Base-by-base conservation (phyloP, 2,329 filamentous ascomycete genomes). In the Aspergillus novoparasiticus region DNA sequence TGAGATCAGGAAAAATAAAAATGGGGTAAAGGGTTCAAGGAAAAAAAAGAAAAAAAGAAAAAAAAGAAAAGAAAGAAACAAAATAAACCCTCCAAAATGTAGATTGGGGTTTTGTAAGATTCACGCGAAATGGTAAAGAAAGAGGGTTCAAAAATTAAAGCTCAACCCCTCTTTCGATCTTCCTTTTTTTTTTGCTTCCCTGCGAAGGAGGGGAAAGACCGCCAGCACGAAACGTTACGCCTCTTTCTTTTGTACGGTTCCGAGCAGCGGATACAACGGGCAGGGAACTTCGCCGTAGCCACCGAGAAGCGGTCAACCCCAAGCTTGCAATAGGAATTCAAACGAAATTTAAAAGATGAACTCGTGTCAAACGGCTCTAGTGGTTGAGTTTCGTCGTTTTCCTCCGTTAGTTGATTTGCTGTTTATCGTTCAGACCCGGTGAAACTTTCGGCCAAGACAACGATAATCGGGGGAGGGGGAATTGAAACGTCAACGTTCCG, bases 1-100 rank as follows among this genome's bases (percentile, higher is more conserved):
- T 66, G 62, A 53, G 64, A 61, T 60, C 36, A 64, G 61, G 66
- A 64, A 56, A 63, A 54, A 55, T 6, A 8, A n/a, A n/a, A n/a
- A n/a, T 28, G 60, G 63, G 60, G 54, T 1, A 28, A 36, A 36
- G 34, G 5, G 21, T 32, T 53, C n/a, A 34, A 32, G 19, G 2
- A 8, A 19, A 55, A 23, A 39, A 39, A 23, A n/a, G n/a, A n/a
- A n/a, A 39, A n/a, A 8, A 32, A 32, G 6, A 16, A 19, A 39
- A 36, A 39, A 28, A 28, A 28, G 26, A 28, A 39, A 26, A 39
- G 11, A 14, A 32, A 12, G 19, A 30, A 55, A 6, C 16, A 53
- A 32, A 32, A 53, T 12, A 6, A 34, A 53, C 11, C 16, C 50
- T 19, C 50, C 1, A 55, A 55, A 21, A 14, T 21, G 4, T 6